Evolutionary conservation across 2,329 filamentous ascomycete genomes (phyloP).

Genomic region (Clonostachys rhizophaga): DNA sequence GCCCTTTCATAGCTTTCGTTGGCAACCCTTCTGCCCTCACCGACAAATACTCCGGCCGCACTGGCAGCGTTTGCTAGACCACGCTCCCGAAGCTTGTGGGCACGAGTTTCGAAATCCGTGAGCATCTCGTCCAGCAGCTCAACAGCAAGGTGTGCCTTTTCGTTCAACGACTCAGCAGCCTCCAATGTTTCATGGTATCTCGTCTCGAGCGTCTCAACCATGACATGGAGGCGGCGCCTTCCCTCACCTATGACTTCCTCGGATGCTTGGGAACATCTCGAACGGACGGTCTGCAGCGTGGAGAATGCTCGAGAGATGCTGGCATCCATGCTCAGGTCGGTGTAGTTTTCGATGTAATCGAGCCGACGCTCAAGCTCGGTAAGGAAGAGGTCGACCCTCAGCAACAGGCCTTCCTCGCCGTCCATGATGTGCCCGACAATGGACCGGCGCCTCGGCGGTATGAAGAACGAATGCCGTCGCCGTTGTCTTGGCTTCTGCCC

Average conservation of each 20-base stretch:
- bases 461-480: conserved; percentile 53
- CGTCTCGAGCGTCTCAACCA: conserved; percentile 88
- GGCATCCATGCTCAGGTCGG: conserved; percentile 76
- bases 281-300: conserved; percentile 80
- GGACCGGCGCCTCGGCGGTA: conserved; percentile 49
- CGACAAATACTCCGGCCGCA: conserved; percentile 68
- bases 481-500: conserved; percentile 22
- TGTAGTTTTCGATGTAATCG: conserved; percentile 84
- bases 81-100: conserved; percentile 73
- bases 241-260: conserved; percentile 88
- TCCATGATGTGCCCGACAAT: conserved; percentile 58
- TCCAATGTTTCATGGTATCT: conserved; percentile 83
- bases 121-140: conserved; percentile 82
- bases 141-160: conserved; percentile 86
- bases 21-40: conserved; percentile 73
- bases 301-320: conserved; percentile 81
- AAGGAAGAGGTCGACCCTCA: conserved; percentile 75
- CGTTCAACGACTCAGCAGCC: conserved; percentile 81
- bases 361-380: conserved; percentile 81
- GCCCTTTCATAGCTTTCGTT: conserved; percentile 75
- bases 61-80: conserved; percentile 64
- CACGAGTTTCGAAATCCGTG: conserved; percentile 77
- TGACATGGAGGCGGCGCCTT: conserved; percentile 74
- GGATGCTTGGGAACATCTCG: conserved; percentile 84
- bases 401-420: conserved; percentile 54